These are phyloP conservation scores for Leishmania tropica DNA, from an alignment of 208 protist genomes.

Conservation along the genomic window DNA sequence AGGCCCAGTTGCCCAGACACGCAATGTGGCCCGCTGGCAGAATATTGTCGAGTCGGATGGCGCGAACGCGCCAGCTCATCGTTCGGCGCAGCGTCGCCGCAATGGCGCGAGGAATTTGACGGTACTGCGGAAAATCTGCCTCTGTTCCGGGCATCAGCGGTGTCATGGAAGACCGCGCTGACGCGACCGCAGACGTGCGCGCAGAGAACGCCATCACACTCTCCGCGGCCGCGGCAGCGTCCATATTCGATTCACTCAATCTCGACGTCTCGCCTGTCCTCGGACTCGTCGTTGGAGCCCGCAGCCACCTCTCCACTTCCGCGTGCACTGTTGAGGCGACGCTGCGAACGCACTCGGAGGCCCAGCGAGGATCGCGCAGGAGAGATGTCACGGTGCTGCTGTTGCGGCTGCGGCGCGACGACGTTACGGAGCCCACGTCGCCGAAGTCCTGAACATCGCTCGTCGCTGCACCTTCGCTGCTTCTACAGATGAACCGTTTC, in stretches of 20 bases:
- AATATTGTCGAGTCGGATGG: conserved; percentile 41
- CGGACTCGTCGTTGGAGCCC: neutral
- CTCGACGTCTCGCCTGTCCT: neutral
- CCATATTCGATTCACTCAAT: neutral
- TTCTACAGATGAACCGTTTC: neutral
- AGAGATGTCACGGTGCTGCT: conserved; percentile 6
- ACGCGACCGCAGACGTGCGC: neutral
- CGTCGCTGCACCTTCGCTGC: neutral
- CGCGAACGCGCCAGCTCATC: conserved; percentile 64
- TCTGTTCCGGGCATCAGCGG: neutral
- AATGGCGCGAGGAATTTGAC: conserved; percentile 40
- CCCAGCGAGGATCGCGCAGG: conserved; percentile 24
- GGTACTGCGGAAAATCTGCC: conserved; percentile 22
- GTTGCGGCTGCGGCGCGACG: conserved; percentile 12
- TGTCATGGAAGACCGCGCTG: neutral
- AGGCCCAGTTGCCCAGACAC: conserved; percentile 51
- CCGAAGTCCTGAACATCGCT: neutral
- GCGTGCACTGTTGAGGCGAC: conserved; percentile 11
- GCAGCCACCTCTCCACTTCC: conserved; percentile 9
- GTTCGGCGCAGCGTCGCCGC: conserved; percentile 43
- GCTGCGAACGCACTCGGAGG: conserved; percentile 14
- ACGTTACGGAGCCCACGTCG: conserved; percentile 1
- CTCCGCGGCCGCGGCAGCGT: neutral
- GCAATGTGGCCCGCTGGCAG: conserved; percentile 59
- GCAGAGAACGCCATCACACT: neutral